These are phyloP conservation scores for Phoma herbarum DNA, from an alignment of 2,329 filamentous ascomycete species.

Conservation along the genomic window DNA sequence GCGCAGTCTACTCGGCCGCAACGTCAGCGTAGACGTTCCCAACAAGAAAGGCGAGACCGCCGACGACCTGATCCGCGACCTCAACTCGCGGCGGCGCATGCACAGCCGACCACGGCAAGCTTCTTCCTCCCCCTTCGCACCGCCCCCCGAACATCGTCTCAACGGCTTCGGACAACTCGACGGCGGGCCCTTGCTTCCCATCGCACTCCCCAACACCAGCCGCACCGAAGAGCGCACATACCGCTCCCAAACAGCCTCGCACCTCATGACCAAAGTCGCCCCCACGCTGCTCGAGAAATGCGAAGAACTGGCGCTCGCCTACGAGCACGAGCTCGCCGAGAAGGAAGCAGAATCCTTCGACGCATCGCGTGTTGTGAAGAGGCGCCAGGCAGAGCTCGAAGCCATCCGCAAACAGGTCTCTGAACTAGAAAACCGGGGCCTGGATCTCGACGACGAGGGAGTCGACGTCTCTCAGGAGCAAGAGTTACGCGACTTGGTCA, in stretches of 20 bases:
- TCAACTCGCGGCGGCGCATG: slow-evolving; percentile 74
- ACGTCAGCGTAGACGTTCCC: slow-evolving; percentile 81
- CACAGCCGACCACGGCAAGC: slow-evolving; percentile 67
- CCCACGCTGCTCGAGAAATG: slow-evolving; percentile 61
- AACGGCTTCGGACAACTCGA: slow-evolving; percentile 41
- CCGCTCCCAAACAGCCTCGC: slow-evolving; percentile 58
- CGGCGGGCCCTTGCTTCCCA: slow-evolving; percentile 35
- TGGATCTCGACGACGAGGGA: slow-evolving; percentile 46
- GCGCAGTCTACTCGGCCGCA: slow-evolving; percentile 74
- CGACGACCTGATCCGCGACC: slow-evolving; percentile 79
- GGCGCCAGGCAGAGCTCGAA: slow-evolving; percentile 73
- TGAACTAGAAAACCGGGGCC: slow-evolving; percentile 56
- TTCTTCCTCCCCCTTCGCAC: slow-evolving; percentile 72
- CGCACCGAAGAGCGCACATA: slow-evolving; percentile 42
- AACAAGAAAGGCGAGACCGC: slow-evolving; percentile 85
- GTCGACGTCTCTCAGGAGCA: slow-evolving; percentile 47
- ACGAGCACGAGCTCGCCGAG: slow-evolving; percentile 78
- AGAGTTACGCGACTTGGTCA: slow-evolving; percentile 49
- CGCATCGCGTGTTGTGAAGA: slow-evolving; percentile 59
- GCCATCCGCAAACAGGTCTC: slow-evolving; percentile 66
- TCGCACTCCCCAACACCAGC: slow-evolving; percentile 36
- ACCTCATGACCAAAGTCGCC: slow-evolving; percentile 71
- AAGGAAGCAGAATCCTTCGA: slow-evolving; percentile 66
- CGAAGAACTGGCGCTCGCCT: slow-evolving; percentile 58
- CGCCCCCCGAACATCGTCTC: slow-evolving; percentile 46